These are phyloP conservation scores for Mortierella sp. DNA, from an alignment of 371 early-diverging fungal species.

Conservation along the genomic window DNA sequence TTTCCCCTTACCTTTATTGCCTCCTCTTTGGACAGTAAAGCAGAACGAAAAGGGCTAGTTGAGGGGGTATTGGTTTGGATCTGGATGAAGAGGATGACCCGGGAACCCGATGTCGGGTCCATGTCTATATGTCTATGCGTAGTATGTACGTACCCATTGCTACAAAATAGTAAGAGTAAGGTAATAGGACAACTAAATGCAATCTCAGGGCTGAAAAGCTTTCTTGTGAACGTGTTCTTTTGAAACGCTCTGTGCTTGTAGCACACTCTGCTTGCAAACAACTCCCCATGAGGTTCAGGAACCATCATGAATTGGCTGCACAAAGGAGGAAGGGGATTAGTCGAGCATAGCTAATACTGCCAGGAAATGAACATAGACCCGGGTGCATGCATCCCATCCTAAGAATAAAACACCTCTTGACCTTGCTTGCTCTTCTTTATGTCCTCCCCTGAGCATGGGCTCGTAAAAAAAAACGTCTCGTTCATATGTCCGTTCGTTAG, in stretches of 20 bases:
- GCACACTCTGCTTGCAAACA: neutral
- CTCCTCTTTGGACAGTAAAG: too few relatives aligned
- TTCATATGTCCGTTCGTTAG: neutral
- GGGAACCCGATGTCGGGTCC: too few relatives aligned
- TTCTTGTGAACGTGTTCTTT: too few relatives aligned
- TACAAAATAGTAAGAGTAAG: neutral
- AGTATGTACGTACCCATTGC: too few relatives aligned
- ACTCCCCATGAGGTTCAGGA: neutral
- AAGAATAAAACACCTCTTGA: slow-evolving; percentile 1
- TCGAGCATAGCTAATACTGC: too few relatives aligned
- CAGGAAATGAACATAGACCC: neutral
- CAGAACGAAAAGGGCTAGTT: too few relatives aligned
- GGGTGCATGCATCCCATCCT: slow-evolving; percentile 3
- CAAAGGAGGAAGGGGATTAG: neutral
- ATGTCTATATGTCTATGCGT: too few relatives aligned
- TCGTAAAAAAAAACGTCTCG: neutral
- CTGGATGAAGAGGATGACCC: too few relatives aligned
- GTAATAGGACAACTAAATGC: neutral
- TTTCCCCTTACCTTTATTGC: too few relatives aligned
- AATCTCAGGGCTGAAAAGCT: neutral
- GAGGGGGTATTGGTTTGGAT: too few relatives aligned
- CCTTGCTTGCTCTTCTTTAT: neutral
- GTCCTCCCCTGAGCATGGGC: neutral
- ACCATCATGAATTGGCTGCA: neutral
- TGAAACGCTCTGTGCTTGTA: neutral